Base-by-base conservation (phyloP, 495 filamentous ascomycete genomes). In the Xylaria scruposa region DNA sequence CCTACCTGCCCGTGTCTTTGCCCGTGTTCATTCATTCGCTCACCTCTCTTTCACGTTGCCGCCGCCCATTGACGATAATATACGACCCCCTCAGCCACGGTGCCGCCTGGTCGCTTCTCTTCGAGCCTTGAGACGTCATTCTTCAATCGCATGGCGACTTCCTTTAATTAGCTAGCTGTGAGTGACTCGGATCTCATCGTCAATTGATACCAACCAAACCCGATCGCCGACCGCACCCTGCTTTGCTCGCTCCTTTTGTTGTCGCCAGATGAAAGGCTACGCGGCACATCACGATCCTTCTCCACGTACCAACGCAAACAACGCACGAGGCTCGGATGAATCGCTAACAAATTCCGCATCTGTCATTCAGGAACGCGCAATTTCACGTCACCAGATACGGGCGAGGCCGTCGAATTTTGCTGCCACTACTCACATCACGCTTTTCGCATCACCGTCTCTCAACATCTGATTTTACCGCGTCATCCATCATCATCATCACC, bases 11-110 rank as follows among this genome's bases (percentile, higher is more conserved):
- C 51, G 68, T 70, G 49, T 64, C 58, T 56, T 56, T 70, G 69
- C 70, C 72, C 61, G 64, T 68, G 63, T 61, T 72, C 47, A 75
- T 73, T 76, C 74, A 75, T 71, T 76, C 74, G 77, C 74, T 74
- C 72, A 73, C 75, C 60, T 70, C 44, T 42, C 56, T 59, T 63
- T 61, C 44, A 46, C 53, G 53, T 38, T 67, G 61, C 72, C 51
- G 40, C 66, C 49, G 63, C 70, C 63, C 54, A 63, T 54, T 51
- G 42, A 67, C 62, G 54, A 68, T 42, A 46, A 60, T 17, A 49
- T 21, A 49, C 49, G 54, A 53, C 38, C 26, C 4, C 58, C 69
- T 29, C 59, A 42, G 15, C 33, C 17, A n/a, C 29, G 47, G 29
- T 54, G 64, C 66, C 51, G 21, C 64, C 44, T 68, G 40, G 46